These are phyloP conservation scores for Leersia perrieri DNA, from an alignment of 176 grass and related monocot species.

Conservation along the genomic window DNA sequence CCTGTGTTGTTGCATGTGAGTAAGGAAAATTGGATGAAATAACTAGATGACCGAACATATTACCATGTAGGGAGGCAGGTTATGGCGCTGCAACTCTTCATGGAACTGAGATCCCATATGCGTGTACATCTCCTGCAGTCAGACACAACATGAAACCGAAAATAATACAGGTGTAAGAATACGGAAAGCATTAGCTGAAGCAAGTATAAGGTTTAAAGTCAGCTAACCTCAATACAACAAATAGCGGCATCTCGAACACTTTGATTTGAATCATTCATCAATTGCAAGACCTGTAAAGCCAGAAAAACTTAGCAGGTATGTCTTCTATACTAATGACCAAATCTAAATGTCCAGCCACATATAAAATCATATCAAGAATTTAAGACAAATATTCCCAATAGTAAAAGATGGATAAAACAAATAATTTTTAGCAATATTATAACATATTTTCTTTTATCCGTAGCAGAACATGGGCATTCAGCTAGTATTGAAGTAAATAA, in stretches of 20 bases:
- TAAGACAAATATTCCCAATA: too few species aligned
- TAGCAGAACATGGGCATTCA: too few species aligned
- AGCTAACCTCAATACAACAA: conserved; percentile 77
- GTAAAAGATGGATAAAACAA: too few species aligned
- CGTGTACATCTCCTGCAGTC: conserved; percentile 76
- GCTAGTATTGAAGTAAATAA: not conserved
- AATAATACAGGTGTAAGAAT: not conserved
- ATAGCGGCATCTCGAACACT: conserved; percentile 83
- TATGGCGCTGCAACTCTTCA: conserved; percentile 92
- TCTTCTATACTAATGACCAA: too few species aligned
- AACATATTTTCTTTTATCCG: too few species aligned
- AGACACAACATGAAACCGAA: not conserved
- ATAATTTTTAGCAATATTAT: too few species aligned
- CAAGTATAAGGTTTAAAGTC: not conserved
- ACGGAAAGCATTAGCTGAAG: not conserved
- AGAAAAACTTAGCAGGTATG: conserved; percentile 12
- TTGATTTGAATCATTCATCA: conserved; percentile 90
- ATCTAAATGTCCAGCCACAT: too few species aligned
- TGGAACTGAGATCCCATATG: conserved; percentile 89
- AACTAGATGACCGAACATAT: conserved; percentile 3
- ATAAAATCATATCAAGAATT: too few species aligned
- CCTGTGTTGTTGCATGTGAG: not conserved
- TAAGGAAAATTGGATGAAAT: not conserved
- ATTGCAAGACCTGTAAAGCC: conserved; percentile 69
- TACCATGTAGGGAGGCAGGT: conserved; percentile 89